Evolutionary conservation across 1,284 basidiomycete species (phyloP), one percentile per base, ranked within the genome.

Genomic region (Ganoderma sp.): DNA sequence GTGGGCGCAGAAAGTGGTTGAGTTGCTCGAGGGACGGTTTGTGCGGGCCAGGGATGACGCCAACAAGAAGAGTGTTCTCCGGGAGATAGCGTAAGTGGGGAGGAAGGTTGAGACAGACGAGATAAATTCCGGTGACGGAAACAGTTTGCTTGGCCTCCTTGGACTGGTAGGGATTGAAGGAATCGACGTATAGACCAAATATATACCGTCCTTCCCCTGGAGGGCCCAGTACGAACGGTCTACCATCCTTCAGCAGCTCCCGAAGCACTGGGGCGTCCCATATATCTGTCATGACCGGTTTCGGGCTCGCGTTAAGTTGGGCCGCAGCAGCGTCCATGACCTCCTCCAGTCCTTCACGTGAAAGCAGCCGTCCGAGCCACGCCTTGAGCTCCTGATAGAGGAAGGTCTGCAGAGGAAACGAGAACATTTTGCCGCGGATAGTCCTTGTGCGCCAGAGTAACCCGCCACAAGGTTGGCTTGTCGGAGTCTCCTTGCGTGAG

Each of bases 41-140:
- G 15, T 73, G 67, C 1, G 78, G 80, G 3, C 80, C 80, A 15
- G 82, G 82, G 17, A 82, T 76, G 45, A 80, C 72, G 0, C 78
- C 77, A 17, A 73, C 73, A 8, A 78, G 59, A 61, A 71, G 78
- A 28, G 79, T 65, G 65, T 80, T 79, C 66, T 75, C 73, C 2
- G 67, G 63, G 1, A 61, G 68, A 56, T 75, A 78, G 25, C 78
- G 74, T 0, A 78, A 34, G n/a, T 76, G 58, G 10, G 74, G 72
- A 0, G 78, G 79, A 7, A 79, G 74, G 59, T 78, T 79, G 19
- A 76, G 61, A 56, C 74, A 75, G 2, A 71, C 67, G 66, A 79
- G 68, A 61, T 74, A 75, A 8, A 79, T 75, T 1, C 67, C 73
- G 1, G 74, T 74, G 14, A 63, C 59, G 3, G 66, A 50, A 48